These are phyloP conservation scores for Graphiopsis chlorocephala DNA, from an alignment of 2,329 filamentous ascomycete genomes.

Conservation along the genomic window DNA sequence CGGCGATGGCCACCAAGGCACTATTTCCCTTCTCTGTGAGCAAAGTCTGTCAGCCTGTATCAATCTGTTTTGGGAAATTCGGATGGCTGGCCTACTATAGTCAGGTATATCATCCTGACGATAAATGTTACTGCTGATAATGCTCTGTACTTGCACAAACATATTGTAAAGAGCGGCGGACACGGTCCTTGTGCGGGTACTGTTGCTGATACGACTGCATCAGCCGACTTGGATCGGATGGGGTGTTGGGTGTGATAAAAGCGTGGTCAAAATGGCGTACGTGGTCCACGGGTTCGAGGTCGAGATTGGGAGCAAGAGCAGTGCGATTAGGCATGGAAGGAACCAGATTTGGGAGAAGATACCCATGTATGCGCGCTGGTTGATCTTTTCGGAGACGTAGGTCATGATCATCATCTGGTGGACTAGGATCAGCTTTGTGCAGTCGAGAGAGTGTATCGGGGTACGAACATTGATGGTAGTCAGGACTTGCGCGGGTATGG, in stretches of 20 bases:
- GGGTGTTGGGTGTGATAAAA: conserved; percentile 42
- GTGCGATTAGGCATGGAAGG: conserved; percentile 55
- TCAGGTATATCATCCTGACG: conserved; percentile 18
- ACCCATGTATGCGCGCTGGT: conserved; percentile 47
- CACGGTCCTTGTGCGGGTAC: conserved; percentile 42
- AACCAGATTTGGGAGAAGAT: conserved; percentile 57
- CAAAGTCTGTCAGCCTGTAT: background rate
- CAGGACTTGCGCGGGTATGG: conserved; percentile 46
- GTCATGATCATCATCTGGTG: background rate
- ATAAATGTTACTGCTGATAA: conserved; percentile 49
- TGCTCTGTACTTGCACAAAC: conserved; percentile 41
- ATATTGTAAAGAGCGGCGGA: conserved; percentile 41
- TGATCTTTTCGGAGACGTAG: conserved; percentile 27
- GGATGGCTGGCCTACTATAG: background rate
- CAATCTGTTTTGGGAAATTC: background rate
- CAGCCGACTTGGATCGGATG: conserved; percentile 45
- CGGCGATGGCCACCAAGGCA: background rate
- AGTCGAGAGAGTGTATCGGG: background rate
- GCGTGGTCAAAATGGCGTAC: conserved; percentile 36
- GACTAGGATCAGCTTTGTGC: background rate
- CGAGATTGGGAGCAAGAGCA: conserved; percentile 41
- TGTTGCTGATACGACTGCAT: conserved; percentile 41
- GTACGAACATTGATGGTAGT: background rate
- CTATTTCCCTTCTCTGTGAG: background rate
- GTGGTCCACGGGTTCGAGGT: conserved; percentile 32